Conservation (phyloP, 2,329 filamentous ascomycete genomes). For the Colletotrichum sp. region DNA sequence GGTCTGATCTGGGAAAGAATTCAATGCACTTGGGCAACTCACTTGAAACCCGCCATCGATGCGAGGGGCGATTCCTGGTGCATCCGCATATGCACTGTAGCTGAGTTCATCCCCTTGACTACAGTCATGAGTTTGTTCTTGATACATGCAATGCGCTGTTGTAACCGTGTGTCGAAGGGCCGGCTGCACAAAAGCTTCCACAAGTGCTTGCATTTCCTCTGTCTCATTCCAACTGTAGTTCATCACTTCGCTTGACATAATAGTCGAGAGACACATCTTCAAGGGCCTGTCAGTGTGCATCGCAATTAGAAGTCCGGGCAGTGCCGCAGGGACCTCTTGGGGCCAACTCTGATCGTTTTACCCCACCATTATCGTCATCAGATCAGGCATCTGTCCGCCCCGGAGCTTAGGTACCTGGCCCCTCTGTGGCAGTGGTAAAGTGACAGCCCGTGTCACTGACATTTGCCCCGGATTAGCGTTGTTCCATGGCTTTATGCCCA, state of each 20-base stretch:
- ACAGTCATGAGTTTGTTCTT: background rate
- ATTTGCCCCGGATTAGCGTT: conserved; percentile 16
- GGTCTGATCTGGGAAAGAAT: background rate
- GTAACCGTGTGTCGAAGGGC: background rate
- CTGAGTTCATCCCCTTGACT: background rate
- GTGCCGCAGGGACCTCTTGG: background rate
- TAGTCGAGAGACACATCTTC: background rate
- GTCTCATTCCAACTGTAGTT: background rate
- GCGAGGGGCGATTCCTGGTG: background rate
- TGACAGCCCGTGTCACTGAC: background rate
- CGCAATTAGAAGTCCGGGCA: background rate
- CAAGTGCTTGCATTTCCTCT: background rate
- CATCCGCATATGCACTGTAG: background rate
- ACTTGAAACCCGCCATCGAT: background rate
- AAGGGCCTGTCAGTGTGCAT: background rate
- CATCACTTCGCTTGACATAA: background rate
- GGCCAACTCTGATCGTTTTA: background rate
- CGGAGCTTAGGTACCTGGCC: background rate
- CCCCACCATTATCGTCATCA: conserved; percentile 19
- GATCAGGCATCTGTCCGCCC: background rate
- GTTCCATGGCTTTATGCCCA: conserved; percentile 14
- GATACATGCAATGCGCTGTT: background rate
- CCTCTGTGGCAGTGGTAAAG: background rate
- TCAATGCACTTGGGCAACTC: background rate
- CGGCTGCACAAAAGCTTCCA: background rate